Base-by-base conservation (phyloP, 108 stramenopile genomes). In the Cyclotella choctawhatcheeana region DNA sequence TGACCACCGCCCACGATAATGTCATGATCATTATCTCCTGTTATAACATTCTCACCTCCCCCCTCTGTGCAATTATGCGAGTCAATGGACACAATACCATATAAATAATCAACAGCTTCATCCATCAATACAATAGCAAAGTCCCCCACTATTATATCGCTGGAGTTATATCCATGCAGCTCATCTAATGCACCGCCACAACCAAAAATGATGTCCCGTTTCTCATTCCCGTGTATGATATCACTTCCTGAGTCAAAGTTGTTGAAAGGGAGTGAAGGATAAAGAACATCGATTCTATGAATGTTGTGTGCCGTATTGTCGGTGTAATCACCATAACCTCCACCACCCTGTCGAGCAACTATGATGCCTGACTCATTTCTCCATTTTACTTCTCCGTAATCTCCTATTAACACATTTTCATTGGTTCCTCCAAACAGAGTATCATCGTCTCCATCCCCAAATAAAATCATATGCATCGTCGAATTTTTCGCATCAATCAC, bases 361-460 rank as follows among this genome's bases (percentile, higher is more conserved):
- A 40, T 50, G 48, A 24, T 44, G 10, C 77, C 77, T 44, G 50
- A 37, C 14, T 58, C 54, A 17, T 48, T 35, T 21, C 22, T 33
- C 74, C 80, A 81, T 16, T 65, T 16, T 14, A 81, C 74, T 26
- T 64, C 59, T 17, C 74, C 80, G 26, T 69, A 76, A 27, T 81
- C 80, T 52, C 80, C 80, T 48, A 81, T 48, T 8, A 81, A 50
- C n/a, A n/a, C n/a, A n/a, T n/a, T n/a, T n/a, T n/a, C n/a, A n/a
- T n/a, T n/a, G n/a, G n/a, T n/a, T n/a, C n/a, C n/a, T n/a, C n/a
- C n/a, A n/a, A n/a, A 40, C 37, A 40, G 37, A 6, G 12, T 12
- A 40, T 8, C 37, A 40, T 12, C 12, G 6, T 8, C 37, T 40
- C 52, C 78, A 58, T 79, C 78, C 18, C 78, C 78, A 60, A 79